phyloP scores from a whole-genome alignment of 495 filamentous ascomycete genomes.

The Lasiosphaeriaceae sp. region DNA sequence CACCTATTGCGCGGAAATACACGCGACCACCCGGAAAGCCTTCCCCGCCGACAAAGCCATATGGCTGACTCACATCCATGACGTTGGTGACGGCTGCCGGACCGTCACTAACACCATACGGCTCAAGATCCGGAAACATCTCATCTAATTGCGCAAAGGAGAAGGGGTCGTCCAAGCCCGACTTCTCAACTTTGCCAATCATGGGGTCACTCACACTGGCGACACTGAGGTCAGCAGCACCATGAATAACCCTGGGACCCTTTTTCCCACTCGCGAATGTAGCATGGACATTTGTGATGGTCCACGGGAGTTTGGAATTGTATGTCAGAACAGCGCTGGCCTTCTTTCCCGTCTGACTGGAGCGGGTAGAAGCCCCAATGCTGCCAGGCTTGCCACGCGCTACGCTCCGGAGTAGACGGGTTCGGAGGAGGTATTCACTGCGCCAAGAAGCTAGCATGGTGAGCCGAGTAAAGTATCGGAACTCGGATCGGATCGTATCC shows the following conservation, averaged over 20 bases:
- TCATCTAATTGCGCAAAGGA: slow-evolving; percentile 73
- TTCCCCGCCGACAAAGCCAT: slow-evolving; percentile 80
- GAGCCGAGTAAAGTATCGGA: slow-evolving; percentile 71
- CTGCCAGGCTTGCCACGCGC: slow-evolving; percentile 61
- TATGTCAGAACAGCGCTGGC: slow-evolving; percentile 63
- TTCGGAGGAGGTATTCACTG: slow-evolving; percentile 86
- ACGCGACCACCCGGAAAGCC: slow-evolving; percentile 73
- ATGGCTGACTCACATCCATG: slow-evolving; percentile 83
- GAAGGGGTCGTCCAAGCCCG: slow-evolving; percentile 74
- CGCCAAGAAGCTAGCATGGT: slow-evolving; percentile 82
- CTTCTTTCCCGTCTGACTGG: slow-evolving; percentile 54
- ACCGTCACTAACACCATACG: slow-evolving; percentile 74
- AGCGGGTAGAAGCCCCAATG: slow-evolving; percentile 30
- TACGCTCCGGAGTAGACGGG: slow-evolving; percentile 76
- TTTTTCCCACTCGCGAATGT: slow-evolving; percentile 65
- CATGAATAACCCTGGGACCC: slow-evolving; percentile 74
- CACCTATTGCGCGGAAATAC: slow-evolving; percentile 70
- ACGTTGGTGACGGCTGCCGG: slow-evolving; percentile 72
- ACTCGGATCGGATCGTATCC: slow-evolving; percentile 55
- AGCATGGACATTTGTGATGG: slow-evolving; percentile 72
- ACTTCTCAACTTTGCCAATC: slow-evolving; percentile 73
- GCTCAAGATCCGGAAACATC: slow-evolving; percentile 64
- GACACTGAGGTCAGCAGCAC: slow-evolving; percentile 67
- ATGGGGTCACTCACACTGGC: slow-evolving; percentile 73
- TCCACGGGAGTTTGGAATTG: slow-evolving; percentile 70